Conservation (phyloP, 2,329 filamentous ascomycete species). For the Fusarium tuaranense region DNA sequence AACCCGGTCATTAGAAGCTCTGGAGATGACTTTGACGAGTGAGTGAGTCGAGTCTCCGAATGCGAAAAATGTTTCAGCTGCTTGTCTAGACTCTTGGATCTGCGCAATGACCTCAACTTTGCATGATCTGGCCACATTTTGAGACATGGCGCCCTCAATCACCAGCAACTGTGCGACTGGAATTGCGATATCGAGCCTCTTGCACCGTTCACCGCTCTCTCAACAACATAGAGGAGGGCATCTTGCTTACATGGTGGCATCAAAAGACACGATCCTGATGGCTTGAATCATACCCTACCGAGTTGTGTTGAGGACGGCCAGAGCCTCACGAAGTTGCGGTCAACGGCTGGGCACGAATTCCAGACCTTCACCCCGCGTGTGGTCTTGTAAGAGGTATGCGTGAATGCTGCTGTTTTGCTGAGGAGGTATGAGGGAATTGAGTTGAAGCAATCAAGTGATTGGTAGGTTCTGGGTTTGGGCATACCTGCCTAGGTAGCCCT, state of each 20-base stretch:
- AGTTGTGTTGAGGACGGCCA: neutral
- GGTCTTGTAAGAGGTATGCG: neutral
- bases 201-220: conserved; percentile 32
- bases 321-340: neutral
- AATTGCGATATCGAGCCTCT: conserved; percentile 1
- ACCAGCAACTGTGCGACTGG: conserved; percentile 10
- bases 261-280: conserved; percentile 11
- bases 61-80: conserved; percentile 6
- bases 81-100: neutral
- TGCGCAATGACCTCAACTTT: neutral
- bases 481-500: neutral
- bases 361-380: neutral
- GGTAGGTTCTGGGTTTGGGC: neutral
- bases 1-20: conserved; percentile 1
- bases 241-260: conserved; percentile 23
- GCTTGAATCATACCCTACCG: neutral
- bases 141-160: conserved; percentile 28
- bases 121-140: conserved; percentile 9
- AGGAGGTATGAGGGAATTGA: neutral
- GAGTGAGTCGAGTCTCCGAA: neutral
- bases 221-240: conserved; percentile 32
- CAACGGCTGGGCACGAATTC: neutral
- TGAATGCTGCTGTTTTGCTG: neutral
- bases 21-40: neutral
- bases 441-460: neutral